phyloP scores from a whole-genome alignment of 2,329 filamentous ascomycete species.

The Xylaria digitata region DNA sequence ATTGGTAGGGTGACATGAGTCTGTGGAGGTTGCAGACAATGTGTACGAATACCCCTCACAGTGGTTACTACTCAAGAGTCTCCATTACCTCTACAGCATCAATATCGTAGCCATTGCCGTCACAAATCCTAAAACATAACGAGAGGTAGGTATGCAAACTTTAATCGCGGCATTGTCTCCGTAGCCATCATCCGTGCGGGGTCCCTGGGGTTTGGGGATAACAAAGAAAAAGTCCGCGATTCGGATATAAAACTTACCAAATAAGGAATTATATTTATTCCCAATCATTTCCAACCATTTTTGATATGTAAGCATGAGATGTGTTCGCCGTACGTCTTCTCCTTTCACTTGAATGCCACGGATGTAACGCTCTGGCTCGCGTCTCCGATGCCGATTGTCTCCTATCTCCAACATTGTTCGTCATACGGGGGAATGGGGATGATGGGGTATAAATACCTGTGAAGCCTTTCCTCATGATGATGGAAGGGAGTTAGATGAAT shows the following conservation, averaged over 20 bases:
- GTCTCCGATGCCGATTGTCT: not conserved
- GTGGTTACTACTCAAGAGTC: too few relatives aligned
- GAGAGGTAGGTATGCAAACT: too few relatives aligned
- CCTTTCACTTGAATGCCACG: not conserved
- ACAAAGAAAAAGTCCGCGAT: not conserved
- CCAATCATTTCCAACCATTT: not conserved
- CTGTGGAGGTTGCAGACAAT: too few relatives aligned
- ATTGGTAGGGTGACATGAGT: too few relatives aligned
- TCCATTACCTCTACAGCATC: too few relatives aligned
- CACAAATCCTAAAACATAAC: too few relatives aligned
- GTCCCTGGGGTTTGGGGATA: not conserved
- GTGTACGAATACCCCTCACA: too few relatives aligned
- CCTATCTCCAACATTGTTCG: constrained; percentile 2
- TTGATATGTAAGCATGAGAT: not conserved
- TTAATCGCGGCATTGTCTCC: too few relatives aligned
- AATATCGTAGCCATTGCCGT: too few relatives aligned
- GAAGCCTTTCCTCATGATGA: not conserved
- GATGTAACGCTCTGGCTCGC: not conserved
- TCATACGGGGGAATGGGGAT: not conserved
- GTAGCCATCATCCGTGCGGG: too few relatives aligned
- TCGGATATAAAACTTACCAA: constrained; percentile 1
- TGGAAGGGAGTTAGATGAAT: not conserved
- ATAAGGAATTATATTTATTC: not conserved
- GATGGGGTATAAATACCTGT: constrained; percentile 4
- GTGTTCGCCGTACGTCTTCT: not conserved